phyloP scores from a whole-genome alignment of 1,139 yeast species.

The Magnusiomyces sp. region DNA sequence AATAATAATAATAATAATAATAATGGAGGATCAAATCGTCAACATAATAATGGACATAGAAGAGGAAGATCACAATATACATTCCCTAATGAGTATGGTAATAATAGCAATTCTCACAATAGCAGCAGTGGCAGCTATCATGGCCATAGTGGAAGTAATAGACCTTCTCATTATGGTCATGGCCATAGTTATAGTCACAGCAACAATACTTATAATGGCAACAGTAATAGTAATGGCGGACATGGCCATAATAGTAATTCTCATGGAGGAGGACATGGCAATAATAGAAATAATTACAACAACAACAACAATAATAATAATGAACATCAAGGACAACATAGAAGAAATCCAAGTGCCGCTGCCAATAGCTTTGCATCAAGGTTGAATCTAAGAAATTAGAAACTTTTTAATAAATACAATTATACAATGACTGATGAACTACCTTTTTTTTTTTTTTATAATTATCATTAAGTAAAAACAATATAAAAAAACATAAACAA shows the following conservation, averaged over 20 bases:
- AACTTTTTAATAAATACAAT: too few relatives aligned
- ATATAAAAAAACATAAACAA: too few relatives aligned
- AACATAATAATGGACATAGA: too few relatives aligned
- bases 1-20: neutral
- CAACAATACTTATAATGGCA: neutral
- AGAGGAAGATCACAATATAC: neutral
- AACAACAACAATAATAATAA: neutral
- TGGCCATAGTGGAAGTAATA: constrained; percentile 1
- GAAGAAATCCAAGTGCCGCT: neutral
- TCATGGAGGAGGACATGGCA: neutral
- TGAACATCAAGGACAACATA: constrained; percentile 2
- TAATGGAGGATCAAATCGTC: too few relatives aligned
- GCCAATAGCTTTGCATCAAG: constrained; percentile 3
- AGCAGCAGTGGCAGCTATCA: neutral
- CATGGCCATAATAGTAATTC: neutral
- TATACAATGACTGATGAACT: too few relatives aligned
- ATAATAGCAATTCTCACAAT: too few relatives aligned
- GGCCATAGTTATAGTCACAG: neutral
- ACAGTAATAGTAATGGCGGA: neutral
- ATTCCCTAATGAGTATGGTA: neutral
- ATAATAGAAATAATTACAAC: neutral
- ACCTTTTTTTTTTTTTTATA: too few relatives aligned
- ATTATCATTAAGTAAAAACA: too few relatives aligned
- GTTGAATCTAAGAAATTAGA: neutral
- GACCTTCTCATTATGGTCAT: neutral